Evolutionary conservation across 2,329 filamentous ascomycete genomes (phyloP), one percentile per base, ranked within the genome.

Genomic region (Orbilia javanica): DNA sequence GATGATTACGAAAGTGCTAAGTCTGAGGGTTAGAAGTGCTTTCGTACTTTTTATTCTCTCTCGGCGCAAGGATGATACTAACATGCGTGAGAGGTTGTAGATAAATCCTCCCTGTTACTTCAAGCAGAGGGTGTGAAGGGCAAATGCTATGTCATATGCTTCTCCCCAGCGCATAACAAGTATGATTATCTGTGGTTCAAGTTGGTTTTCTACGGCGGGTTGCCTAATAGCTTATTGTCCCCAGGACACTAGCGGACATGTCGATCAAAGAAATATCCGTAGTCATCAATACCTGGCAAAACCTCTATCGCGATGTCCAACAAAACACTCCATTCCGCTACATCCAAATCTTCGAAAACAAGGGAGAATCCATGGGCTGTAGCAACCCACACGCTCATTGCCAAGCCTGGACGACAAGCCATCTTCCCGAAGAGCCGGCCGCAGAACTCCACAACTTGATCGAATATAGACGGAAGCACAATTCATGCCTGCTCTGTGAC

Each of bases 261-360:
- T 85, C 90, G 0, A 88, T 92, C 1, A 80, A 86, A 4, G 89
- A 96, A 78, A 97, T 97, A 74, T 83, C 95, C 0, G 92, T 93
- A 1, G 90, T 97, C 36, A 89, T 99, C 78, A 87, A 94, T 82
- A 93, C 93, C 60, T 99, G 96, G 96, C 96, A 94, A 3, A 90
- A 92, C 79, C 92, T 98, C 80, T 99, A 98, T 84, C 89, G 91
- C 15, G 87, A 90, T 83, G 85, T 98, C 50, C 90, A 93, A 0
- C 88, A 92, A 0, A 87, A 87, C 8, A 94, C 90, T 81, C 90
- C 91, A 86, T 93, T 97, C 82, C 90, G 92, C 67, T 98, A 97
- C 85, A 97, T 99, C 94, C 96, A 99, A 84, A 98, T 99, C 80
- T 99, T 99, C 80, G 96, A 99, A 86, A 99, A 99, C 87, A 99